Conservation (phyloP, 2,329 filamentous ascomycete species). For the Fusarium sp. region DNA sequence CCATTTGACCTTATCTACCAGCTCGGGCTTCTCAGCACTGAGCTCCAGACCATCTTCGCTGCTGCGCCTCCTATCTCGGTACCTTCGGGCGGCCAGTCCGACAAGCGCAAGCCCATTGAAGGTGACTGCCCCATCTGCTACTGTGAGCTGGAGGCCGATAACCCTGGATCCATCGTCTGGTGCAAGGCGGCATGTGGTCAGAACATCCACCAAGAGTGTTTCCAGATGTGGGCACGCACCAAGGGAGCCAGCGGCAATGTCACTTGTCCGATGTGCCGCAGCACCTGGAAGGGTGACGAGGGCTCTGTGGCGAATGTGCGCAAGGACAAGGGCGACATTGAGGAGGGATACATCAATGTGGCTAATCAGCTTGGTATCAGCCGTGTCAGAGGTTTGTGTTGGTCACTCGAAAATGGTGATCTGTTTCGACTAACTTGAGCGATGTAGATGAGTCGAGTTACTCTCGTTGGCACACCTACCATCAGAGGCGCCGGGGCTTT, state of each 20-base stretch:
- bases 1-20: conserved; percentile 69
- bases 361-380: conserved; percentile 70
- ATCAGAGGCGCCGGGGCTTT: conserved; percentile 6
- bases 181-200: conserved; percentile 65
- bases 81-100: conserved; percentile 42
- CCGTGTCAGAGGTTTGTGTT: conserved; percentile 58
- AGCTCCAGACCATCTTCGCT: conserved; percentile 70
- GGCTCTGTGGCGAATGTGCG: conserved; percentile 57
- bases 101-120: conserved; percentile 62
- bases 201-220: conserved; percentile 66
- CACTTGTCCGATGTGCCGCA: conserved; percentile 73
- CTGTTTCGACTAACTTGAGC: conserved; percentile 14
- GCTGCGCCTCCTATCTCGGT: conserved; percentile 63
- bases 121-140: conserved; percentile 71
- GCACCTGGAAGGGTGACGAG: conserved; percentile 63
- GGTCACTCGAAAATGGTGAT: not conserved
- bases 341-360: conserved; percentile 72
- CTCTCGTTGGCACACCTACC: conserved; percentile 18
- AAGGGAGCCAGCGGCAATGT: conserved; percentile 53
- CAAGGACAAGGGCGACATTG: conserved; percentile 53
- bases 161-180: conserved; percentile 58
- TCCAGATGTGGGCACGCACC: conserved; percentile 65
- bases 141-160: conserved; percentile 55
- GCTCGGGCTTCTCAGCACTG: conserved; percentile 67
- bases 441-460: conserved; percentile 22